Conservation (phyloP, 441 rosid genomes). For the Dalechampia spathulata region DNA sequence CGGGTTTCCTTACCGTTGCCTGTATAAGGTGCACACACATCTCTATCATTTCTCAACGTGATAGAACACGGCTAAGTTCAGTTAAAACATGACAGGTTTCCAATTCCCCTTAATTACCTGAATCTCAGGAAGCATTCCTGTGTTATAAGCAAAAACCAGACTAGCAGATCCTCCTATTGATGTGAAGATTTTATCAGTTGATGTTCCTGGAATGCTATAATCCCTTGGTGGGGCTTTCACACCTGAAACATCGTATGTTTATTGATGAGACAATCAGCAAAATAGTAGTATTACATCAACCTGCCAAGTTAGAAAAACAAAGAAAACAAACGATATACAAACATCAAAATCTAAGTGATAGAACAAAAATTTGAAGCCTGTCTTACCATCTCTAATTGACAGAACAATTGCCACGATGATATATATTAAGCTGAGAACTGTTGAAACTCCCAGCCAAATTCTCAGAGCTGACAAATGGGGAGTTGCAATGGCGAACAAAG, state of each 20-base stretch:
- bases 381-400: conserved; percentile 62
- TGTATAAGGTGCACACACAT: too few species aligned
- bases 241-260: conserved; percentile 46
- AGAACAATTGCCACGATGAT: conserved; percentile 50
- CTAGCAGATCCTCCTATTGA: conserved; percentile 75
- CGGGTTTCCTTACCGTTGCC: conserved; percentile 88
- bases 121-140: conserved; percentile 97
- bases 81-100: neutral
- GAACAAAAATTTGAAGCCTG: too few species aligned
- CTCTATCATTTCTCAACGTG: too few species aligned
- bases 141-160: conserved; percentile 81
- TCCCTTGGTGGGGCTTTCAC: conserved; percentile 59
- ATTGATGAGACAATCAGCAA: too few species aligned
- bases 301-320: too few species aligned
- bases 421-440: conserved; percentile 61
- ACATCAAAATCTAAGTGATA: too few species aligned
- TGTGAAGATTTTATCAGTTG: conserved; percentile 40
- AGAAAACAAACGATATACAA: too few species aligned
- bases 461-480: conserved; percentile 86
- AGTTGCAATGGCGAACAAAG: conserved; percentile 68
- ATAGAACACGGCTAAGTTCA: neutral
- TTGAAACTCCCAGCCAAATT: conserved; percentile 78
- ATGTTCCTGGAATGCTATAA: conserved; percentile 54
- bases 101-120: conserved; percentile 46
- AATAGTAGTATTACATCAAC: too few species aligned